Evolutionary conservation across 495 filamentous ascomycete species (phyloP), one percentile per base, ranked within the genome.

Genomic region (Hypoxylon fragiforme): DNA sequence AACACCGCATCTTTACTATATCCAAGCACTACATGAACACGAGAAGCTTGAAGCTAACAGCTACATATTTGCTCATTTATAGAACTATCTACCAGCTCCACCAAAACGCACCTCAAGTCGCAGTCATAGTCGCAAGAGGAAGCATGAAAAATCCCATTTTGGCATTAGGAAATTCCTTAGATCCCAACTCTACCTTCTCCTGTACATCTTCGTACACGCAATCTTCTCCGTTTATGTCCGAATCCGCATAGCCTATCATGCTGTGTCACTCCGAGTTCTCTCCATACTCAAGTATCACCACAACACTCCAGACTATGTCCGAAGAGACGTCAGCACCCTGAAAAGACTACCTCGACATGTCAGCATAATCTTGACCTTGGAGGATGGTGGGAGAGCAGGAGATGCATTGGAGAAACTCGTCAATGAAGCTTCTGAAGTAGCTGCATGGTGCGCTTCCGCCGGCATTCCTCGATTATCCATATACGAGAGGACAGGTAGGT

Each of bases 271-370:
- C 65, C 85, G 85, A 20, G 70, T 91, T 45, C 78, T 91, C 57
- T 85, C 90, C 8, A 76, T 97, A 53, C 77, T 91, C 18, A 88
- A 91, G 63, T 89, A 99, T 72, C 95, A 97, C 69, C 92, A 97
- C 70, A 85, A 88, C 36, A 92, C 91, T 1, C 94, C 94, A 13
- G 89, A 95, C 73, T 77, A 95, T 50, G 95, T 99, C 57, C 81
- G 83, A 59, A 82, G 86, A 53, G 94, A 98, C 75, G 88, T 97
- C n/a, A 86, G 81, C 60, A 78, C 74, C 1, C 75, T 92, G 47
- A 78, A 73, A 31, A 77, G 85, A 49, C 59, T 96, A 37, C 94
- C 94, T 2, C 76, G 86, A 44, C 95, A 97, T 68, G 64, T 99
- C 15, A 96, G 91, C 66, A 85, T 96, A 5, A 85, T 97, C 50